phyloP scores from a whole-genome alignment of 1,284 basidiomycete species.

The Pisolithus thermaeus region DNA sequence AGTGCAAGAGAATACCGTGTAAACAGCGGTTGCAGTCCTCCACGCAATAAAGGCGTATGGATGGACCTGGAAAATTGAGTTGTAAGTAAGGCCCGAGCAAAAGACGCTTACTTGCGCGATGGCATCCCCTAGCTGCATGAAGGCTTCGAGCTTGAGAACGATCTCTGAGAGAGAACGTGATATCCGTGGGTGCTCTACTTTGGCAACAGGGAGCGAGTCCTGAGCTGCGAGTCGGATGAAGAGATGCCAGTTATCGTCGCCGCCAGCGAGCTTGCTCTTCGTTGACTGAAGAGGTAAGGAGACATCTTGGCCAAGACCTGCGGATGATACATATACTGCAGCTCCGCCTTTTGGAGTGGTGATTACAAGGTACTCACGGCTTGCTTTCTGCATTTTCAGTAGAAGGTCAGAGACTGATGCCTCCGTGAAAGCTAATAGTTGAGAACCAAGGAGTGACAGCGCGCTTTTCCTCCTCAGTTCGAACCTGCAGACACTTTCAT shows the following conservation, averaged over 20 bases:
- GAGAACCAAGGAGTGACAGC: conserved; percentile 4
- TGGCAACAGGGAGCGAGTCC: not conserved
- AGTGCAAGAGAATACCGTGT: conserved; percentile 13
- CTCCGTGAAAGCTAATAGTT: conserved; percentile 13
- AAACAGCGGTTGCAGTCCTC: conserved; percentile 20
- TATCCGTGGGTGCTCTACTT: conserved; percentile 2
- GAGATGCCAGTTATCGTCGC: conserved; percentile 14
- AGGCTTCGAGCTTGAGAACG: conserved; percentile 18
- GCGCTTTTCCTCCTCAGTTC: conserved; percentile 19
- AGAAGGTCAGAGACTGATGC: conserved; percentile 16
- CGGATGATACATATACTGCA: not conserved
- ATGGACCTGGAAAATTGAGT: conserved; percentile 14
- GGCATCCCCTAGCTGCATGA: conserved; percentile 20
- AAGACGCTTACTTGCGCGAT: conserved; percentile 13
- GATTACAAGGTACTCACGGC: conserved; percentile 10
- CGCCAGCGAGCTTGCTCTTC: conserved; percentile 1
- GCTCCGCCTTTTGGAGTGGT: not conserved
- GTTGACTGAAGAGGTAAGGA: conserved; percentile 13
- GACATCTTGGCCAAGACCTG: conserved; percentile 13
- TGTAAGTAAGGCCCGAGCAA: not conserved
- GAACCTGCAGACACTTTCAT: conserved; percentile 17
- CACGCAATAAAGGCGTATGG: conserved; percentile 22
- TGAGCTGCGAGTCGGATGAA: conserved; percentile 15
- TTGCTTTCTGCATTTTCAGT: not conserved
- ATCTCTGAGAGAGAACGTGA: conserved; percentile 18